Conservation (phyloP, 1,284 basidiomycete genomes). For the Schizophyllum commune region DNA sequence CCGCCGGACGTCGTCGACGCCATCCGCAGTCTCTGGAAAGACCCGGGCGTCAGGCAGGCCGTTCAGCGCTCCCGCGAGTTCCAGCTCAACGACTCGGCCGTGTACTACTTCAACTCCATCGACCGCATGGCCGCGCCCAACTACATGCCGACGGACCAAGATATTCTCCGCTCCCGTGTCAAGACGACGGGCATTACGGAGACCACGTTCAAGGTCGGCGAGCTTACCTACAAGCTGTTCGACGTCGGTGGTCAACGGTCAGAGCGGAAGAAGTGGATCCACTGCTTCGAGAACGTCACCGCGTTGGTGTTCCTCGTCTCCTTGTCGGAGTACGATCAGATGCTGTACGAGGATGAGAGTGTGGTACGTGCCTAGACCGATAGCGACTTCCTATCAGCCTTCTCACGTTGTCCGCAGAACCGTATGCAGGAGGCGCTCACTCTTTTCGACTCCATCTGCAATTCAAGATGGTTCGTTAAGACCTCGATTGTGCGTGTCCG, state of each 20-base stretch:
- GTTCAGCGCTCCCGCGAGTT: slow-evolving; percentile 86
- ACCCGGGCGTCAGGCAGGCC: slow-evolving; percentile 78
- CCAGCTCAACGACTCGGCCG: slow-evolving; percentile 93
- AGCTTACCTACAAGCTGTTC: slow-evolving; percentile 87
- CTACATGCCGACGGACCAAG: slow-evolving; percentile 90
- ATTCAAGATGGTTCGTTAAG: slow-evolving; percentile 90
- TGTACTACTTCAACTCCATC: slow-evolving; percentile 93
- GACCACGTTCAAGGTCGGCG: slow-evolving; percentile 89
- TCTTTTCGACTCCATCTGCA: slow-evolving; percentile 95
- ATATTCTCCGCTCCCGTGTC: slow-evolving; percentile 89
- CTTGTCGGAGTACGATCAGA: slow-evolving; percentile 92
- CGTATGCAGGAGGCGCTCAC: slow-evolving; percentile 96
- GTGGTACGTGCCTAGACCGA: slow-evolving; percentile 52
- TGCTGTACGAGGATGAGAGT: slow-evolving; percentile 89
- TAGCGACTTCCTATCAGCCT: neutral
- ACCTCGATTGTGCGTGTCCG: slow-evolving; percentile 60
- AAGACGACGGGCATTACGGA: slow-evolving; percentile 98
- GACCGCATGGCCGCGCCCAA: slow-evolving; percentile 71
- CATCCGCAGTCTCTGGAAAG: slow-evolving; percentile 82
- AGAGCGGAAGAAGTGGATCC: slow-evolving; percentile 94
- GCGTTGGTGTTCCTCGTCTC: slow-evolving; percentile 91
- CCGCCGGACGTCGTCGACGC: slow-evolving; percentile 78
- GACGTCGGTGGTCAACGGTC: slow-evolving; percentile 94
- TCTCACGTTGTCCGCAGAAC: slow-evolving; percentile 43
- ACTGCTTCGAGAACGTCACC: slow-evolving; percentile 96